Percentiles rank a stretch among this genome's conserved stretches.
phyloP scores from a whole-genome alignment of 1,284 basidiomycete genomes.

The Trichosporon coremiiforme region DNA sequence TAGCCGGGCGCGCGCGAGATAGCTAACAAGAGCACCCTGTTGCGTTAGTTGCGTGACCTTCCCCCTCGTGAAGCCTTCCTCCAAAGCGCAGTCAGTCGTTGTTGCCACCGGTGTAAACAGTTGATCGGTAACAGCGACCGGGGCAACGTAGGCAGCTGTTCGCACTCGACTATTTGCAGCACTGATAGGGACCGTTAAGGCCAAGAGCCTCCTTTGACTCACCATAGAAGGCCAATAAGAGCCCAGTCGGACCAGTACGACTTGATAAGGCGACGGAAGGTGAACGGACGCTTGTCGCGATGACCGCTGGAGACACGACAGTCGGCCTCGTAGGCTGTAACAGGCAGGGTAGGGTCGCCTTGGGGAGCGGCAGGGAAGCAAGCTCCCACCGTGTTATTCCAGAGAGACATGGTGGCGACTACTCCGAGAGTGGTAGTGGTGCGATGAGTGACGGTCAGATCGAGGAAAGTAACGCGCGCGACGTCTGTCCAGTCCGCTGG shows the following conservation, averaged over 20 bases:
- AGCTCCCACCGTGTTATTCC: slow-evolving; percentile 12
- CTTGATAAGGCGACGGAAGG: slow-evolving; percentile 30
- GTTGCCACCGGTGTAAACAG: neutral
- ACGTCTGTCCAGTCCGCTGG: neutral
- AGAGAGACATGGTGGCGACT: slow-evolving; percentile 15
- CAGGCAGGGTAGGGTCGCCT: neutral
- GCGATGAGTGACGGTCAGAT: neutral
- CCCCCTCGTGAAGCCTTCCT: neutral
- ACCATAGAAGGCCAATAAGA: slow-evolving; percentile 71
- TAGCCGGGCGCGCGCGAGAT: slow-evolving; percentile 76
- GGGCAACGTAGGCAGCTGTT: too few species aligned
- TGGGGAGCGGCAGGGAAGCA: slow-evolving; percentile 18
- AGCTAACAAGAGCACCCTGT: slow-evolving; percentile 67
- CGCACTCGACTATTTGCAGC: neutral
- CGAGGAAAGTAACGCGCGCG: slow-evolving; percentile 13
- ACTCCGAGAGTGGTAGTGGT: neutral
- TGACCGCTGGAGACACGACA: slow-evolving; percentile 25
- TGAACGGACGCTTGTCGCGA: slow-evolving; percentile 24
- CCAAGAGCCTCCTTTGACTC: slow-evolving; percentile 45
- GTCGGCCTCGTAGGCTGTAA: slow-evolving; percentile 26
- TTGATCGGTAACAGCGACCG: too few species aligned
- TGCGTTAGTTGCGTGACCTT: neutral
- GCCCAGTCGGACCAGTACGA: slow-evolving; percentile 61
- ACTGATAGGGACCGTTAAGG: neutral
- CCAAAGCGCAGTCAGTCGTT: neutral